Evolutionary conservation across 306 rosid genomes (phyloP), one percentile per base, ranked within the genome.

Genomic region (Lathyrus sativus): DNA sequence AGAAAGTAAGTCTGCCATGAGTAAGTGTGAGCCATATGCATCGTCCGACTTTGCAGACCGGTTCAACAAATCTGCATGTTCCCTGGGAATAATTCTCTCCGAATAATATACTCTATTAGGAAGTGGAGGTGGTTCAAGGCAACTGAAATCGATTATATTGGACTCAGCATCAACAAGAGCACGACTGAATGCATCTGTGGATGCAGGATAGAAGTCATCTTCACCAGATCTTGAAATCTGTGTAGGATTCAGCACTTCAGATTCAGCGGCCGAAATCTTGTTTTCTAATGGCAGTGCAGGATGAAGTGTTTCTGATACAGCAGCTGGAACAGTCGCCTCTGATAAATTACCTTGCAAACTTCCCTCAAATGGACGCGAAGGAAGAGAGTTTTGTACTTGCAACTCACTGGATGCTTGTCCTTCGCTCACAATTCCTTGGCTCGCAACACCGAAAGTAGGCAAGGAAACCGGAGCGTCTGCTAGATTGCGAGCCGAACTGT

Each of bases 31-130:
- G 44, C 87, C 91, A 86, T 83, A 74, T 9, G 85, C 79, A 74
- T 88, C 98, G 62, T 92, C 98, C 19, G 98, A 92, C 62, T 92
- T 92, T 70, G 93, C 68, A 29, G 84, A 88, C 44, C 96, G 80
- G 78, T 88, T 92, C 76, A 83, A 81, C 77, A 85, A 88, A 82
- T 90, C 96, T 61, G 73, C 85, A 78, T 85, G 96, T 70, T 87
- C 96, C 82, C 96, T 82, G 15, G 91, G 98, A 79, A 88, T 82
- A 81, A 88, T 77, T 85, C 93, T 89, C 80, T 89, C 96, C 7
- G 98, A 92, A 79, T 68, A 80, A 68, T 83, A 92, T 42, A 88
- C 82, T 88, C 98, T 89, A 67, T 76, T 88, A 74, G 88, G 82
- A 75, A 78, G 83, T 56, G 83, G 79, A 59, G 91, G 89, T 29